Evolutionary conservation across 345 rosid species (phyloP).

Genomic region (Salix arbutifolia): DNA sequence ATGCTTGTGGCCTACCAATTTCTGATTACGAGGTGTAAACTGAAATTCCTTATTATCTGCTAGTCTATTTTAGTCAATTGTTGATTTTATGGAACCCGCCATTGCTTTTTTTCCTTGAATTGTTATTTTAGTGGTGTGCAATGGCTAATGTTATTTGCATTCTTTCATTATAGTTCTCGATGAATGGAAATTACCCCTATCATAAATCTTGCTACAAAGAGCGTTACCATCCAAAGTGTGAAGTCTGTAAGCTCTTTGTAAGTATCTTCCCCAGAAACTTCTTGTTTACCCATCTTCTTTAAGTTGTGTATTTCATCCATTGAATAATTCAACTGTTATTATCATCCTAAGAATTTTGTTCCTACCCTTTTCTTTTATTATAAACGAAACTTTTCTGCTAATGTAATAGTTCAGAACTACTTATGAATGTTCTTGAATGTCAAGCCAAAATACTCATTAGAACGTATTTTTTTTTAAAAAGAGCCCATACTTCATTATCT

Average conservation of each 20-base stretch:
- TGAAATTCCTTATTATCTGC: background rate
- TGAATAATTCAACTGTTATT: background rate
- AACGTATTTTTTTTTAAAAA: background rate
- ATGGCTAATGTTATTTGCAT: slow-evolving; percentile 16
- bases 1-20: slow-evolving; percentile 26
- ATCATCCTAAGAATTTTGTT: background rate
- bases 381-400: background rate
- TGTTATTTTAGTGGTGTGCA: slow-evolving; percentile 3
- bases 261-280: slow-evolving; percentile 10
- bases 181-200: slow-evolving; percentile 27
- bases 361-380: background rate
- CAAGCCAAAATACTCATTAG: background rate
- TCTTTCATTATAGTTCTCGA: slow-evolving; percentile 24
- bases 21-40: slow-evolving; percentile 29
- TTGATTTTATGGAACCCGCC: background rate
- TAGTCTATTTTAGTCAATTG: background rate
- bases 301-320: background rate
- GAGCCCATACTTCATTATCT: background rate
- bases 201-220: slow-evolving; percentile 36
- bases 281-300: background rate
- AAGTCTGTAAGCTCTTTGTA: slow-evolving; percentile 33
- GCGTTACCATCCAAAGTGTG: slow-evolving; percentile 31
- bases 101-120: background rate
- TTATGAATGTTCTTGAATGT: background rate
- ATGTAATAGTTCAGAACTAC: background rate